Evolutionary conservation across 371 early-diverging fungal genomes (phyloP), one percentile per base, ranked within the genome.

Genomic region (Rhizopus delemar): DNA sequence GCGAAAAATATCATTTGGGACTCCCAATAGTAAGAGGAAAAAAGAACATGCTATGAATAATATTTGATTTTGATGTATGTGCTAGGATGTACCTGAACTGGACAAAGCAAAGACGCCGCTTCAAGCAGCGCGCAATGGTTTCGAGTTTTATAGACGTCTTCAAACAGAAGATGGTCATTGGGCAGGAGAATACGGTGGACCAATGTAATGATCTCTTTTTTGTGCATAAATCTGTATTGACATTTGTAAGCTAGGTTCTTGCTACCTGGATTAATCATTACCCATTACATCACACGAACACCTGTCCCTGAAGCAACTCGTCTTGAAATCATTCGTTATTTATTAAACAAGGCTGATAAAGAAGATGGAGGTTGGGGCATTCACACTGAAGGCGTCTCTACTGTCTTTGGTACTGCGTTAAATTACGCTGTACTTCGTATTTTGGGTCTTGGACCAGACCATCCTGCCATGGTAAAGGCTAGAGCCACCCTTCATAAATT

Each of bases 281-380:
- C 88, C 53, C 86, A 89, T 72, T 94, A 96, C 66, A 84, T 96
- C 56, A 92, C 95, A 0, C 84, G 86, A 5, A 72, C 76, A n/a
- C 77, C 79, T 50, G 63, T 92, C 7, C 81, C 77, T 49, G 82
- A 88, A 7, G 74, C 74, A 29, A 80, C 78, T 66, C 76, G 79
- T 16, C 77, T 83, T 4, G 98, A 97, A 80, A 73, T 97, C 55
- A 89, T 92, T 48, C 88, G 95, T 34, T 98, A 97, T 74, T 66
- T 98, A 39, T 73, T 90, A 41, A 90, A 90, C 71, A 77, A 84
- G 56, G 95, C 94, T 0, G 70, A 92, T 65, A 60, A 77, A 29
- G 87, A 84, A 36, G 95, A 97, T 60, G 98, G 98, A 33, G 97
- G 98, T 15, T 98, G 97, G 97, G 97, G 97, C 60, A 92, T 91